phyloP scores from a whole-genome alignment of 331 rosid species.

The Quercus lobata region DNA sequence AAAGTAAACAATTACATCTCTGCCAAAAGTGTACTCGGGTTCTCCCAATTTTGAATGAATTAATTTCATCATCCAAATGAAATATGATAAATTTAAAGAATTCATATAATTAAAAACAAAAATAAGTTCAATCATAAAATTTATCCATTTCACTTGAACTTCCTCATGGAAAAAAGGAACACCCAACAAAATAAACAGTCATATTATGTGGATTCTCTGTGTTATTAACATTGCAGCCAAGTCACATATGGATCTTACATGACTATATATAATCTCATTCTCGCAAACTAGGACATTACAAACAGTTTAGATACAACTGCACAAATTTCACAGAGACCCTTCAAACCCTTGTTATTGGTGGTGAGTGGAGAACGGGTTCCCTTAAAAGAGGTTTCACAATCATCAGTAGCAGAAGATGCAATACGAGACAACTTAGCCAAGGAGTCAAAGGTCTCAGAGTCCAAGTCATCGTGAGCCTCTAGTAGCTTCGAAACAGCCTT shows the following conservation, averaged over 20 bases:
- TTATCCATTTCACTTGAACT: too few species aligned
- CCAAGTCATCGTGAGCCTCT: slow-evolving; percentile 32
- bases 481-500: slow-evolving; percentile 29
- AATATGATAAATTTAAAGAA: too few species aligned
- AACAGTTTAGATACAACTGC: slow-evolving; percentile 33
- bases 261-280: neutral
- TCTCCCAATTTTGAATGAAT: too few species aligned
- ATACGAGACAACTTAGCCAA: slow-evolving; percentile 29
- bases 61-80: too few species aligned
- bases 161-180: neutral
- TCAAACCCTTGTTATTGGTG: slow-evolving; percentile 23
- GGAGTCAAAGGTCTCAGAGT: slow-evolving; percentile 38
- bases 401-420: slow-evolving; percentile 24
- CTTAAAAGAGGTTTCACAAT: slow-evolving; percentile 28
- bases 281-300: neutral
- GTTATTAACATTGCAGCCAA: too few species aligned
- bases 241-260: neutral
- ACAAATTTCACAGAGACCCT: slow-evolving; percentile 45
- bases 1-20: too few species aligned
- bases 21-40: too few species aligned
- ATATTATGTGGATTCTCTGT: neutral
- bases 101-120: too few species aligned
- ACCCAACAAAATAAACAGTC: neutral
- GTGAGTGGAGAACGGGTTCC: slow-evolving; percentile 8
- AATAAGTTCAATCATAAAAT: too few species aligned